Evolutionary conservation across 495 filamentous ascomycete species (phyloP).

Genomic region (Annulohypoxylon nitens): DNA sequence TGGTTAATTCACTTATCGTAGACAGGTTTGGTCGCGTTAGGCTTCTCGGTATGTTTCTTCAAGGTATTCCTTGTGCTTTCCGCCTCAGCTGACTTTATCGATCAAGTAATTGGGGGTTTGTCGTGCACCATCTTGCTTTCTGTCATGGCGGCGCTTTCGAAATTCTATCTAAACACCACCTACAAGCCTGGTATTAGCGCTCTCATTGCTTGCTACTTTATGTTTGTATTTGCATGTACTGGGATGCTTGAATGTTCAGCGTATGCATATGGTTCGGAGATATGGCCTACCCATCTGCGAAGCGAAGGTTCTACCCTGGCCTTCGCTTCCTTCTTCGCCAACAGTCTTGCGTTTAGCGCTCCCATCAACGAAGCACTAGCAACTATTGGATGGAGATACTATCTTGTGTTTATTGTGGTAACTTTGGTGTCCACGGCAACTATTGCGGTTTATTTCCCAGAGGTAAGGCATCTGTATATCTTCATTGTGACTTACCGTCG

Average conservation of each 20-base stretch:
- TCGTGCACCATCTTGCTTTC: slow-evolving; percentile 15
- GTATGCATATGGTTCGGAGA: slow-evolving; percentile 35
- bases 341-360: slow-evolving; percentile 29
- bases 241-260: slow-evolving; percentile 29
- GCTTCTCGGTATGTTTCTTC: slow-evolving; percentile 19
- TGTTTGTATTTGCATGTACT: slow-evolving; percentile 17
- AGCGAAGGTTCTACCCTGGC: slow-evolving; percentile 33
- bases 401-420: slow-evolving; percentile 26
- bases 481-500: neutral
- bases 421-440: slow-evolving; percentile 14
- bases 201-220: slow-evolving; percentile 7
- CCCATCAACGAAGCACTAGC: slow-evolving; percentile 31
- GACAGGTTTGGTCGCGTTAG: slow-evolving; percentile 26
- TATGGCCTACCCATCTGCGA: slow-evolving; percentile 34
- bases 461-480: neutral
- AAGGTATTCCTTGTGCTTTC: neutral
- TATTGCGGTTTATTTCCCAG: slow-evolving; percentile 7
- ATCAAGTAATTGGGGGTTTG: slow-evolving; percentile 30
- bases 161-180: slow-evolving; percentile 21
- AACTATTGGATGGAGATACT: slow-evolving; percentile 38
- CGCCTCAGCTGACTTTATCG: neutral
- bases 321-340: slow-evolving; percentile 28
- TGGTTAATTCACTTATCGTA: slow-evolving; percentile 12
- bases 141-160: slow-evolving; percentile 24
- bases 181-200: slow-evolving; percentile 21